Evolutionary conservation across 805 yeast species (phyloP), one percentile per base, ranked within the genome.

Genomic region (Blastobotrys attinorum): DNA sequence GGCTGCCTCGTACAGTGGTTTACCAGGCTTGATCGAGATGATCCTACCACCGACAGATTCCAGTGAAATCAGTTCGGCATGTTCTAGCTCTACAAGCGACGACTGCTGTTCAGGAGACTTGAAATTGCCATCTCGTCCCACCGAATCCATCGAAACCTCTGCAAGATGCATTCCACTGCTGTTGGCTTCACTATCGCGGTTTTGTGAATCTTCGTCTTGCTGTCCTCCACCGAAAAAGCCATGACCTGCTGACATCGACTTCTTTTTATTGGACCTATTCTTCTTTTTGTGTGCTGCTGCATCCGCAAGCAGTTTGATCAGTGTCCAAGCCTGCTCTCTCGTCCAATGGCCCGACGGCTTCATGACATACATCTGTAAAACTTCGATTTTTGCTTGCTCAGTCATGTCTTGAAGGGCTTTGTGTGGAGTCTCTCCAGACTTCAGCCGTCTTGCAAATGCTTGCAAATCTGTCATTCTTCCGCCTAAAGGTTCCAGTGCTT

Each of bases 391-490:
- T 0, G 96, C 80, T 62, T 88, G 96, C 21, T 71, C 72, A 3
- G 87, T 74, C 82, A 92, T 84, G 51, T 86, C 89, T 2, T 72
- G 63, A 36, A 87, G 65, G 0, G 97, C 97, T 41, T 74, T 82
- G 7, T 65, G 55, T 2, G 96, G 94, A 5, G 75, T 59, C 59
- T 92, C 98, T 4, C 98, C 98, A 1, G 90, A 78, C 54, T 79
- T 79, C 15, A 92, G 75, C 41, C 97, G 81, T 58, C 97, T 75
- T 1, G 83, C 83, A 63, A 86, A 88, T 22, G 90, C 81, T 62
- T 92, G 96, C 41, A 92, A 69, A 61, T 92, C 98, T 37, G 88
- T 71, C 89, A 90, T 83, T 49, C 98, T 77, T 33, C 98, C 98
- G 17, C 98, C 98, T 22, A 92, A 64, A 10, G 95, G 94, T 22